A percentile compares a stretch with the other conserved stretches of the same genome.
Conservation (phyloP, 192 early-diverging fungal genomes). For the Coemansia sp. region DNA sequence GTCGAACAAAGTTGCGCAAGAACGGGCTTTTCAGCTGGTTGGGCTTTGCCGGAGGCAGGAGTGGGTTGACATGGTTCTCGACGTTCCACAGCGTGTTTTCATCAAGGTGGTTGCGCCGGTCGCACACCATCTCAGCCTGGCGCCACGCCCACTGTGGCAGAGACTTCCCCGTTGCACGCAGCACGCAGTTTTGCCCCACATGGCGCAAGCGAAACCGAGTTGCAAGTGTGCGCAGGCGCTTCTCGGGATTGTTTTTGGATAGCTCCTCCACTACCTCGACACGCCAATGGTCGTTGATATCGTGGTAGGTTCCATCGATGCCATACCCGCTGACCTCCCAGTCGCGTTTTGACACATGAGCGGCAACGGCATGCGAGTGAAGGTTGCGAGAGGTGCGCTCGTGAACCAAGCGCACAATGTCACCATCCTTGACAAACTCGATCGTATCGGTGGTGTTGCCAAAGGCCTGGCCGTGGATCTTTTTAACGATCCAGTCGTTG, state of each 20-base stretch:
- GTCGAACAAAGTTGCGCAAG: constrained; percentile 77
- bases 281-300: constrained; percentile 89
- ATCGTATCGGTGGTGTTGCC: constrained; percentile 35
- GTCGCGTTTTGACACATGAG: constrained; percentile 68
- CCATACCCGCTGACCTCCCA: constrained; percentile 94
- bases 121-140: constrained; percentile 90
- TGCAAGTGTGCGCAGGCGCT: constrained; percentile 66
- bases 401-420: constrained; percentile 81
- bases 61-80: constrained; percentile 78
- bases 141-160: constrained; percentile 97
- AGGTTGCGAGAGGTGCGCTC: constrained; percentile 67
- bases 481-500: constrained; percentile 83
- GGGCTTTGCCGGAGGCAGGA: constrained; percentile 66
- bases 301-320: constrained; percentile 58
- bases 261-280: constrained; percentile 78
- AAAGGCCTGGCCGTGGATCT: constrained; percentile 53
- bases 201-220: constrained; percentile 84
- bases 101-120: constrained; percentile 61
- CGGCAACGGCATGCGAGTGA: constrained; percentile 79
- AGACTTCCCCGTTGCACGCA: constrained; percentile 68
- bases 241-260: constrained; percentile 31
- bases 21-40: constrained; percentile 71
- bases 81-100: constrained; percentile 90
- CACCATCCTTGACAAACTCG: constrained; percentile 72
- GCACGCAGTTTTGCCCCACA: constrained; percentile 63